Conservation (phyloP, 106 monocot genomes). For the Acorus gramineus region DNA sequence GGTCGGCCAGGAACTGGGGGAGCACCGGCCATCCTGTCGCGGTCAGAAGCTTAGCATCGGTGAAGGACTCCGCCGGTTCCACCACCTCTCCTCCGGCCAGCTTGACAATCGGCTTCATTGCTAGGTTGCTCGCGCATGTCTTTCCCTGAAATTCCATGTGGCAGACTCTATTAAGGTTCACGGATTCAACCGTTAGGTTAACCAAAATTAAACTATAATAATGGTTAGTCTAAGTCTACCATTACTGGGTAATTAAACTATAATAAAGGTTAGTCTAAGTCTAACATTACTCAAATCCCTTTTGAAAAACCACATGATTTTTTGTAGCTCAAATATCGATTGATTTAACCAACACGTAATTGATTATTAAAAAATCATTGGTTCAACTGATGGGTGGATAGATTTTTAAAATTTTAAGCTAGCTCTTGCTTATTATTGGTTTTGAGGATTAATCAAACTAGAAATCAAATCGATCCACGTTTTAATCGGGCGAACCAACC, state of each 20-base stretch:
- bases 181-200: neutral
- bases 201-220: neutral
- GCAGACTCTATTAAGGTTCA: neutral
- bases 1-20: neutral
- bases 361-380: too few species aligned
- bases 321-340: too few species aligned
- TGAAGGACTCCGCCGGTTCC: neutral
- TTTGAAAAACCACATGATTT: too few species aligned
- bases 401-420: too few species aligned
- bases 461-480: too few species aligned
- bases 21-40: constrained; percentile 5
- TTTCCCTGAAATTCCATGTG: neutral
- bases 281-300: too few species aligned
- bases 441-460: too few species aligned
- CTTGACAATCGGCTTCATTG: constrained; percentile 7
- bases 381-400: too few species aligned
- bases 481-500: neutral
- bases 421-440: too few species aligned
- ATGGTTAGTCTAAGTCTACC: too few species aligned
- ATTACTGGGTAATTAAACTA: neutral
- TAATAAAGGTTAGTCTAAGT: neutral
- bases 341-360: too few species aligned
- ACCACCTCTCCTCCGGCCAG: constrained; percentile 1
- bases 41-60: constrained; percentile 4
- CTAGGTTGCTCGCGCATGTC: neutral